Base-by-base conservation (phyloP, 306 rosid genomes). In the Pterocarpus macrocarpus region DNA sequence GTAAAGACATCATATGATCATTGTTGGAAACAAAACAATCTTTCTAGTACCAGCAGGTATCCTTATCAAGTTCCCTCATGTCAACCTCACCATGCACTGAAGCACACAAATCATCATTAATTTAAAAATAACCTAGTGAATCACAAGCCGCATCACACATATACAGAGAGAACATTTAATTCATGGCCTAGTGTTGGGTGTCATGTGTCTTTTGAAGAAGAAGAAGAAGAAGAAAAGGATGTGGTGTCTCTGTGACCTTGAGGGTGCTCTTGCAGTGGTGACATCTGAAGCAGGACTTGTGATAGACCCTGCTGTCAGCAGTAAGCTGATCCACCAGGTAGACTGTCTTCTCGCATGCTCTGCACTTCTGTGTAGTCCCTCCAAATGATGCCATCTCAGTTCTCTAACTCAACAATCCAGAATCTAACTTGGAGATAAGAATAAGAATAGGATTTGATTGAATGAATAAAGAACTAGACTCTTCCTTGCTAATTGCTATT, bases 201-300 rank as follows among this genome's bases (percentile, higher is more conserved):
- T 22, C 28, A 22, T 22, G 28, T 22, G 28, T 22, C 28, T 22
- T 22, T 22, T 22, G 28, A 22, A 22, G 28, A 22, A 22, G 28
- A 22, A 22, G 28, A 22, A 22, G 28, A 22, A 22, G 28, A 22
- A 22, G 28, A 66, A 80, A 78, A 75, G 64, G 43, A 47, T 11
- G 77, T 9, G 61, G n/a, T 30, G 16, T 64, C 65, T 22, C 28
- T 22, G 0, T 63, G 1, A 78, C 99, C 99, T 91, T 93, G 85
- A 95, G 98, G 82, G 98, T 93, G 52, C 97, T 90, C 85, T 93
- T 95, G 90, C 99, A 95, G 80, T 95, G 99, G 83, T 91, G 96
- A 81, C 99, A 95, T 83, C 90, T 93, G 84, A 95, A 95, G 83
- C 99, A 95, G 34, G 92, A 91, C 75, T 90, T 93, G 84, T 95